Percentiles rank a stretch among this genome's conserved stretches.
These are phyloP conservation scores for Neonectria punicea DNA, from an alignment of 2,329 filamentous ascomycete genomes.

Conservation along the genomic window DNA sequence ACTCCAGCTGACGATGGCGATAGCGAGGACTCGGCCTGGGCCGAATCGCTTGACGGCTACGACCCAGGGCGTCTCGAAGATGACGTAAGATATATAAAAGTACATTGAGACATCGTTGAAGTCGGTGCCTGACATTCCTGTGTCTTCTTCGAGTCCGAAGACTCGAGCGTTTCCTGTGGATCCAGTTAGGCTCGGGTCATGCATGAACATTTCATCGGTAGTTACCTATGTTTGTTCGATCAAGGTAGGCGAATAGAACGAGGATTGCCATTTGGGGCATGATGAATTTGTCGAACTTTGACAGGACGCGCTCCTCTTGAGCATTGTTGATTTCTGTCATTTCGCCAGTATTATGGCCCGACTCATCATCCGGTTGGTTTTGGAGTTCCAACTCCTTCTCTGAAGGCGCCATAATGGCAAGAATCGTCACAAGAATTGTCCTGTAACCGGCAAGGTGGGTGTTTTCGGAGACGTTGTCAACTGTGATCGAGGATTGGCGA, in stretches of 20 bases:
- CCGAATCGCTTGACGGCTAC: constrained; percentile 47
- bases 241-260: constrained; percentile 40
- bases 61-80: constrained; percentile 46
- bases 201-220: not conserved
- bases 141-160: constrained; percentile 46
- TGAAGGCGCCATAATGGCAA: not conserved
- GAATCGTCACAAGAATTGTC: not conserved
- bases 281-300: constrained; percentile 43
- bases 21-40: constrained; percentile 39
- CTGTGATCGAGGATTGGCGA: not conserved
- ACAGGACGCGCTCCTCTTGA: constrained; percentile 28
- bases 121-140: constrained; percentile 43
- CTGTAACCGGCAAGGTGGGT: not conserved
- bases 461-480: not conserved
- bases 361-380: not conserved
- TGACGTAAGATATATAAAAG: constrained; percentile 48
- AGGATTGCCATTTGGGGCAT: constrained; percentile 43
- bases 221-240: constrained; percentile 43
- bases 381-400: not conserved
- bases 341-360: not conserved
- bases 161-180: constrained; percentile 47
- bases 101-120: constrained; percentile 47
- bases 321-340: not conserved
- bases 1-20: constrained; percentile 48
- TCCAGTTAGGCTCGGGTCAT: not conserved